phyloP scores from a whole-genome alignment of 345 rosid genomes.

The Gossypium rotundifolium region DNA sequence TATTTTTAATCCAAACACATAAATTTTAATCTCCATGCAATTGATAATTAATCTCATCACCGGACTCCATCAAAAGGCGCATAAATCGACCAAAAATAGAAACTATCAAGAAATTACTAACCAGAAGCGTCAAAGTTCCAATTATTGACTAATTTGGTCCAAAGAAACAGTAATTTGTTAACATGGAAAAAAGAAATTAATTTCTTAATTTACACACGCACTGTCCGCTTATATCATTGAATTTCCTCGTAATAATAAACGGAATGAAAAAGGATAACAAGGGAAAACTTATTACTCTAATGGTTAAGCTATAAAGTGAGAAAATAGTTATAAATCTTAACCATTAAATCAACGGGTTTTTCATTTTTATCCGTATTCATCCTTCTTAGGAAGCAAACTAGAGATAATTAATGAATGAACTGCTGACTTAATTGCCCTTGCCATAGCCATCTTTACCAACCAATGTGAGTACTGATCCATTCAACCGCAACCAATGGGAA shows the following conservation, averaged over 20 bases:
- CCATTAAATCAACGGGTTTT: background rate
- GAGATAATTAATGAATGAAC: constrained; percentile 12
- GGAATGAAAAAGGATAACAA: background rate
- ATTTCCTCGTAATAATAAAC: background rate
- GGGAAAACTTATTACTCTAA: background rate
- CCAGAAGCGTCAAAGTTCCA: too few relatives aligned
- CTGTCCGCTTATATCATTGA: background rate
- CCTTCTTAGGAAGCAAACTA: background rate
- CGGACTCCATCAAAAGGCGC: too few relatives aligned
- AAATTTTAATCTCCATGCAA: too few relatives aligned
- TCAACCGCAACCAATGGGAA: constrained; percentile 11
- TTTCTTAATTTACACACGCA: background rate
- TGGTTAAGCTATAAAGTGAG: too few relatives aligned
- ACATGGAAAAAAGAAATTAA: too few relatives aligned
- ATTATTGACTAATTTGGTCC: background rate
- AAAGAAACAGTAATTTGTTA: too few relatives aligned
- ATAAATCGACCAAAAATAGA: too few relatives aligned
- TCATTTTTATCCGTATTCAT: background rate
- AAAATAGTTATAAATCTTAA: background rate
- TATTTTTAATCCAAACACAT: too few relatives aligned
- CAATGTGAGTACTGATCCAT: background rate
- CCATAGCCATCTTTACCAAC: background rate
- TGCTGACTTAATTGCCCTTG: background rate
- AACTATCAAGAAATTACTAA: too few relatives aligned
- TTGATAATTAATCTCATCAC: too few relatives aligned